Percentiles rank a stretch among this genome's conserved stretches.
These are phyloP conservation scores for Bryopsis sp. DNA, from an alignment of 139 green algal species.

Conservation along the genomic window DNA sequence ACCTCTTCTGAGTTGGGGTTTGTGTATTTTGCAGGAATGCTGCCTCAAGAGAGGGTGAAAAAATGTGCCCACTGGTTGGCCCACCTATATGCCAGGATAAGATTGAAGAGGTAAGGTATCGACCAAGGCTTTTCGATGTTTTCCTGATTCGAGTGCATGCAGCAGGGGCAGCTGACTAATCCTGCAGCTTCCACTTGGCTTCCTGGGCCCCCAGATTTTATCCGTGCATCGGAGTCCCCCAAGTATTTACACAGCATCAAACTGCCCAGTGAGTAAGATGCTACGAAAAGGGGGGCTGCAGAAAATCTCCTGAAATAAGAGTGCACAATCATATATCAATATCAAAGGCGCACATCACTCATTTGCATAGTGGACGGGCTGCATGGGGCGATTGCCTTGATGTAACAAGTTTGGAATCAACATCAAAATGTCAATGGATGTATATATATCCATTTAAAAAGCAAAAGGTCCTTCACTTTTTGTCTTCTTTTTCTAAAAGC, in stretches of 20 bases:
- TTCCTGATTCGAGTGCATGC: slow-evolving; percentile 15
- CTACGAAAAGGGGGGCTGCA: slow-evolving; percentile 43
- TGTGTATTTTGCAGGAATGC: too few species aligned
- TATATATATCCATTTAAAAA: too few species aligned
- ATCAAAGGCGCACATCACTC: too few species aligned
- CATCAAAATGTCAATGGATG: too few species aligned
- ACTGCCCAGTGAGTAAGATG: slow-evolving; percentile 60
- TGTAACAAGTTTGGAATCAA: too few species aligned
- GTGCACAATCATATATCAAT: too few species aligned
- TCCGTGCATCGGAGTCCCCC: slow-evolving; percentile 42
- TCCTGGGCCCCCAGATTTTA: slow-evolving; percentile 4
- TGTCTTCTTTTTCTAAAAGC: too few species aligned
- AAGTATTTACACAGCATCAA: slow-evolving; percentile 69
- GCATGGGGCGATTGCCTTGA: too few species aligned
- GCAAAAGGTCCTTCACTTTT: too few species aligned
- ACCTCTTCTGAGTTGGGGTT: too few species aligned
- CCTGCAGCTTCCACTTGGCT: slow-evolving; percentile 16
- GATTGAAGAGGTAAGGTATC: slow-evolving; percentile 26
- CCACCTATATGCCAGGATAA: slow-evolving; percentile 20
- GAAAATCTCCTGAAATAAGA: slow-evolving; percentile 41
- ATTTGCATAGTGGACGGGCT: too few species aligned
- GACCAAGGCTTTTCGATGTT: slow-evolving; percentile 21
- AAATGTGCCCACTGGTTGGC: background rate
- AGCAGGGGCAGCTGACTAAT: slow-evolving; percentile 25
- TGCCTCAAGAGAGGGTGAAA: too few species aligned